Conservation (phyloP, 2,329 filamentous ascomycete genomes). For the Helminthosporium solani region DNA sequence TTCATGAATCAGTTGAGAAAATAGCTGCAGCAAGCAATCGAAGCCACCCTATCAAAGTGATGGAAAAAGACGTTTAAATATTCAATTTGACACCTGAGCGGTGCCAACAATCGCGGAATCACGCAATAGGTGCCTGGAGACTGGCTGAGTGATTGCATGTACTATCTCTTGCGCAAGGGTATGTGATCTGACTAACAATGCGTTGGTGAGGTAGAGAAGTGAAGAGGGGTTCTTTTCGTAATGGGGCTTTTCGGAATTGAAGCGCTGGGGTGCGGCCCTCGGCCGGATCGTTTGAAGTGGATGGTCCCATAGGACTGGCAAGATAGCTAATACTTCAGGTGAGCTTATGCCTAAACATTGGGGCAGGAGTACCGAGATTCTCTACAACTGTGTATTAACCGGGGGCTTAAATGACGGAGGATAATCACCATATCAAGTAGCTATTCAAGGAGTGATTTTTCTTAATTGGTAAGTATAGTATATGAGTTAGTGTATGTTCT, state of each 20-base stretch:
- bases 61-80: constrained; percentile 9
- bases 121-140: constrained; percentile 1
- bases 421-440: too few relatives aligned
- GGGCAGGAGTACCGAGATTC: too few relatives aligned
- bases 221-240: background rate
- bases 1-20: constrained; percentile 11
- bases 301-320: too few relatives aligned
- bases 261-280: background rate
- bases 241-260: constrained; percentile 1
- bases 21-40: constrained; percentile 1
- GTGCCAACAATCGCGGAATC: background rate
- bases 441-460: too few relatives aligned
- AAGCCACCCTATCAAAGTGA: background rate
- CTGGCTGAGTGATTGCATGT: constrained; percentile 7
- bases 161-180: constrained; percentile 10
- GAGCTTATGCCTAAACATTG: too few relatives aligned
- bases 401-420: too few relatives aligned
- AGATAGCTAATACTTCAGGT: too few relatives aligned
- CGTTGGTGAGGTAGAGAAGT: constrained; percentile 11
- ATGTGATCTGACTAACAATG: constrained; percentile 38
- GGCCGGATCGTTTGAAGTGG: background rate
- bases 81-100: constrained; percentile 9
- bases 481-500: too few relatives aligned
- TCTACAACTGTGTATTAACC: too few relatives aligned
- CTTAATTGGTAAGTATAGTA: too few relatives aligned